Evolutionary conservation across 805 yeast species (phyloP).

Genomic region (Myxozyma lipomycoides): DNA sequence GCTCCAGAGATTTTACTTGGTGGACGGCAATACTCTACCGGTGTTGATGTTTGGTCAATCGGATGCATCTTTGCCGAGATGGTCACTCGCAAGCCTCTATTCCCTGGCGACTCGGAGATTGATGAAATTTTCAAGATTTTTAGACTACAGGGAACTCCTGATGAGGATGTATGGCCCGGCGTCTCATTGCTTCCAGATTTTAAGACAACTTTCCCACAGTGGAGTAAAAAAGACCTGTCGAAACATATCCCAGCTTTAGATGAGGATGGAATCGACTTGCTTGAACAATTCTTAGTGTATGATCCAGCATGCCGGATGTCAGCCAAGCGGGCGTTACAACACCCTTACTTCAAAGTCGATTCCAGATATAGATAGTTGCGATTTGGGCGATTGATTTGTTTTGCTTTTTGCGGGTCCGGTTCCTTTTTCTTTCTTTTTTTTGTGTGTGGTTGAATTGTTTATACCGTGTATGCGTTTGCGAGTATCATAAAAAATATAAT

Average conservation of each 20-base stretch:
- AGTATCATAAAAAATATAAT: too few species aligned
- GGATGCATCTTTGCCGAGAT: constrained; percentile 98
- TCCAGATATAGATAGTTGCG: not conserved
- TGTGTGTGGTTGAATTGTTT: not conserved
- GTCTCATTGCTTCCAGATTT: constrained; percentile 87
- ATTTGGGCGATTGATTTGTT: too few species aligned
- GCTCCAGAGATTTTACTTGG: constrained; percentile 95
- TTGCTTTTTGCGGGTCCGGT: not conserved
- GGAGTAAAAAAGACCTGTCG: constrained; percentile 69
- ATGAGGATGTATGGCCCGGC: constrained; percentile 91
- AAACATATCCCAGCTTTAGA: constrained; percentile 75
- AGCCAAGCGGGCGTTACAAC: constrained; percentile 87
- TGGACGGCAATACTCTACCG: constrained; percentile 94
- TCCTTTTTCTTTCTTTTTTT: not conserved
- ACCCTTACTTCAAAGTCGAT: constrained; percentile 61
- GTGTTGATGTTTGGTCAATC: constrained; percentile 98
- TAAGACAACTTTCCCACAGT: constrained; percentile 87
- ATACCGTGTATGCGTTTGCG: not conserved
- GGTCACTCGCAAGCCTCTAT: constrained; percentile 91
- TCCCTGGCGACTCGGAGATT: constrained; percentile 97
- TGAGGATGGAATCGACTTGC: constrained; percentile 74
- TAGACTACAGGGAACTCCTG: constrained; percentile 89
- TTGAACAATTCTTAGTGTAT: constrained; percentile 73
- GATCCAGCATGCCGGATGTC: constrained; percentile 93
- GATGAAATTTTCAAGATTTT: constrained; percentile 94